Percentiles rank a stretch among this genome's conserved stretches.
phyloP scores from a whole-genome alignment of 768 basidiomycete species.

The Tulasnella sp. region DNA sequence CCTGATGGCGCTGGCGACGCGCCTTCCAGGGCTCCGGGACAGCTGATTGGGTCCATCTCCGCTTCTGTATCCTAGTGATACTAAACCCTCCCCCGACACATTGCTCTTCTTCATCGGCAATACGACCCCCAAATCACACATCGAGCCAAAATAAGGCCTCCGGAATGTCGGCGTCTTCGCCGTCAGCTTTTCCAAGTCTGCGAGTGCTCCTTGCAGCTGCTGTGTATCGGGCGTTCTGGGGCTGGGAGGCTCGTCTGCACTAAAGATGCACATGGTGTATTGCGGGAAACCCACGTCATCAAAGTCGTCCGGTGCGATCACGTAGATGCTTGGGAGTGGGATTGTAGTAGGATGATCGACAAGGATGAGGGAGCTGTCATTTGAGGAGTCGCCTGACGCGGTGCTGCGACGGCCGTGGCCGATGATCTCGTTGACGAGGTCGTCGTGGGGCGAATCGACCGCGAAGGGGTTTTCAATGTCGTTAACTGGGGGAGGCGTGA shows the following conservation, averaged over 20 bases:
- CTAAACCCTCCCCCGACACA: neutral
- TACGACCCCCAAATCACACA: neutral
- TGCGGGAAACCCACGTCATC: neutral
- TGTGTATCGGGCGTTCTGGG: conserved; percentile 4
- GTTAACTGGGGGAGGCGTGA: too few species aligned
- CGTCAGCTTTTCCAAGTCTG: conserved; percentile 10
- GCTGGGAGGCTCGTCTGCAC: neutral
- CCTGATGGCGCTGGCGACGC: neutral
- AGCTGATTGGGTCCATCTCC: too few species aligned
- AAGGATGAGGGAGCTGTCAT: too few species aligned
- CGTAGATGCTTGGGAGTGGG: conserved; percentile 7
- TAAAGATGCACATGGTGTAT: conserved; percentile 6
- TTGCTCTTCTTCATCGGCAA: neutral
- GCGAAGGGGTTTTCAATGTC: too few species aligned
- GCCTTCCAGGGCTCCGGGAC: neutral
- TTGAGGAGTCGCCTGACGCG: too few species aligned
- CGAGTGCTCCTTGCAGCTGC: conserved; percentile 5
- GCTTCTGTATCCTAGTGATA: neutral
- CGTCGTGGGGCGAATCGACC: too few species aligned
- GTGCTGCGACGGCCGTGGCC: too few species aligned
- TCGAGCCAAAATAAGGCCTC: neutral
- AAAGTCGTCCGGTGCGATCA: conserved; percentile 3
- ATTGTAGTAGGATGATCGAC: too few species aligned
- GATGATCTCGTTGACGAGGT: too few species aligned
- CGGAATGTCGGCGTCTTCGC: conserved; percentile 6